Conservation (phyloP, 768 basidiomycete species). For the Favolaschia claudopus region DNA sequence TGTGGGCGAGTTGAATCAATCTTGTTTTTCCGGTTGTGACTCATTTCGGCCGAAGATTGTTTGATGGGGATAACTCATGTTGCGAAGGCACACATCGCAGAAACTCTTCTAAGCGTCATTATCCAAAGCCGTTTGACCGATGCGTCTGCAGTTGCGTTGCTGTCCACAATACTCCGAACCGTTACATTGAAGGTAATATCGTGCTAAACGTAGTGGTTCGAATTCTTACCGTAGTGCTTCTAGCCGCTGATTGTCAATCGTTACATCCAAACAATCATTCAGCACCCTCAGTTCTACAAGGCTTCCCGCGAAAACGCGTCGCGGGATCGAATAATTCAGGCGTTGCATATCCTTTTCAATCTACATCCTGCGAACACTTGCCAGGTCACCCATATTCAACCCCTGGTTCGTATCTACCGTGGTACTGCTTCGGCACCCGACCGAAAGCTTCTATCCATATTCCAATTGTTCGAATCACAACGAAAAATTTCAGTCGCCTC, state of each 20-base stretch:
- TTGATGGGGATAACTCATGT: slow-evolving; percentile 39
- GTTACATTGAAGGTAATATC: slow-evolving; percentile 68
- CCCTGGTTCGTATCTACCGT: slow-evolving; percentile 75
- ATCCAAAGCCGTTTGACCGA: slow-evolving; percentile 67
- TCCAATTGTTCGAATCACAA: slow-evolving; percentile 79
- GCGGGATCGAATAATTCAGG: slow-evolving; percentile 57
- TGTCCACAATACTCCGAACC: slow-evolving; percentile 46
- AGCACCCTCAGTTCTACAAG: slow-evolving; percentile 69
- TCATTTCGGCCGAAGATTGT: slow-evolving; percentile 31
- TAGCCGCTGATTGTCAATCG: slow-evolving; percentile 80
- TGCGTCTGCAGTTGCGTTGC: slow-evolving; percentile 49
- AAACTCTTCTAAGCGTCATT: slow-evolving; percentile 71
- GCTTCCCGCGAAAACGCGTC: slow-evolving; percentile 40
- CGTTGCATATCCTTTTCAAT: slow-evolving; percentile 73
- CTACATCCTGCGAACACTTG: slow-evolving; percentile 85
- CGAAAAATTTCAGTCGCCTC: slow-evolving; percentile 69
- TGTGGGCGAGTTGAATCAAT: slow-evolving; percentile 7
- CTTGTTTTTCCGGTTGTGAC: slow-evolving; percentile 7
- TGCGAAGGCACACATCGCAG: slow-evolving; percentile 67
- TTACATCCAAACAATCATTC: slow-evolving; percentile 76
- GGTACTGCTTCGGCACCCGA: slow-evolving; percentile 77
- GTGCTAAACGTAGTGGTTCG: background rate
- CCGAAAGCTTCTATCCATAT: slow-evolving; percentile 71
- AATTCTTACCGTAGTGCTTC: slow-evolving; percentile 7
- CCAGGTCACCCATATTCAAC: slow-evolving; percentile 84